These are phyloP conservation scores for Eucalyptus curtisii DNA, from an alignment of 345 rosid genomes.

Conservation along the genomic window DNA sequence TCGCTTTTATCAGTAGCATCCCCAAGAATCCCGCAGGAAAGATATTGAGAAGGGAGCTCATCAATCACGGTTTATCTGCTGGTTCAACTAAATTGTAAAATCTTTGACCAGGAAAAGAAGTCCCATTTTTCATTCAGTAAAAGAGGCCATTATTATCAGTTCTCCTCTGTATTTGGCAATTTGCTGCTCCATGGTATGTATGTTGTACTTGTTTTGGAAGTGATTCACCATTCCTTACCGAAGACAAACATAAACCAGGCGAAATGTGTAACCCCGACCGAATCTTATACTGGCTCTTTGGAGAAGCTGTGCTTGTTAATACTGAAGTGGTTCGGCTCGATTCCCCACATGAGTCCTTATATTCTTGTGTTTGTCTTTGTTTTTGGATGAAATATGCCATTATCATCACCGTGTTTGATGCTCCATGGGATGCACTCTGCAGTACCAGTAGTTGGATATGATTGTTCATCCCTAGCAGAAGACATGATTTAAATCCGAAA, in stretches of 20 bases:
- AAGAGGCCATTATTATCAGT: background rate
- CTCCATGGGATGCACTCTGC: background rate
- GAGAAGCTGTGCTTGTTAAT: background rate
- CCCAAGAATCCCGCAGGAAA: constrained; percentile 75
- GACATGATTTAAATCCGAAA: background rate
- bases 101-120: background rate
- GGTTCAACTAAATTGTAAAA: constrained; percentile 26
- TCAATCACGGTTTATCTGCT: constrained; percentile 17
- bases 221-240: background rate
- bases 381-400: background rate
- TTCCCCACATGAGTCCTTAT: background rate
- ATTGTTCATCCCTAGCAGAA: background rate
- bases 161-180: background rate
- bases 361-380: background rate
- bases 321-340: background rate
- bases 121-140: background rate
- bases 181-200: background rate
- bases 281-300: background rate
- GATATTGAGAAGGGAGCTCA: constrained; percentile 66
- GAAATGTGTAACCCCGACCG: background rate
- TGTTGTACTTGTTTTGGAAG: background rate
- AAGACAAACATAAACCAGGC: background rate
- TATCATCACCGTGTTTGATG: background rate
- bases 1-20: constrained; percentile 51
- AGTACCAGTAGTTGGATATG: background rate